phyloP scores from a whole-genome alignment of 2,329 filamentous ascomycete species.

The Colletotrichum cuscutae region DNA sequence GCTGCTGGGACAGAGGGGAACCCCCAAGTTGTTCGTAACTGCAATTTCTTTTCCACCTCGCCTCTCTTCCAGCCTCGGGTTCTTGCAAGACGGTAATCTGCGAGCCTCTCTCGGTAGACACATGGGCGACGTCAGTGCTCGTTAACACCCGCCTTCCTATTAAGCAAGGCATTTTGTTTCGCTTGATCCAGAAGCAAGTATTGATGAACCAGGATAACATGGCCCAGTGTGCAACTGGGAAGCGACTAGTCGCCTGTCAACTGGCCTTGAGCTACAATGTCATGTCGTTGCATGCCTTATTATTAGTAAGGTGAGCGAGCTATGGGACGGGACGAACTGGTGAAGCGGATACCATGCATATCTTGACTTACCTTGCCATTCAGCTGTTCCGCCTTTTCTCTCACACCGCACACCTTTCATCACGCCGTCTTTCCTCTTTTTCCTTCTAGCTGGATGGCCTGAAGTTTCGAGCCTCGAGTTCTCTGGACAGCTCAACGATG shows the following conservation, averaged over 20 bases:
- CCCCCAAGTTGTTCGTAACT: conserved; percentile 9
- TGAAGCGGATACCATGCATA: conserved; percentile 6
- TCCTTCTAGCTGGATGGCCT: not conserved
- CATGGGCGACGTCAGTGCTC: conserved; percentile 5
- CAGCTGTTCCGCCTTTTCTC: not conserved
- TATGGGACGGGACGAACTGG: conserved; percentile 11
- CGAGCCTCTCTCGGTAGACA: not conserved
- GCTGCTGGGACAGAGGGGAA: not conserved
- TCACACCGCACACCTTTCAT: not conserved
- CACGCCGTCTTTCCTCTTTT: conserved; percentile 3
- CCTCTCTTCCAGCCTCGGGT: conserved; percentile 11
- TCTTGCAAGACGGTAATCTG: not conserved
- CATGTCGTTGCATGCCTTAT: not conserved
- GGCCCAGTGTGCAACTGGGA: not conserved
- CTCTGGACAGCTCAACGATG: not conserved
- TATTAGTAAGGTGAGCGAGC: conserved; percentile 5
- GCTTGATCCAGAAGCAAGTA: not conserved
- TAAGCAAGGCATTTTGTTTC: not conserved
- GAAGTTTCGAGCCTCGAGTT: not conserved
- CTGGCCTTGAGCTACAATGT: not conserved
- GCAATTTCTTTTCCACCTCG: conserved; percentile 21
- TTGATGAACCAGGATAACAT: not conserved
- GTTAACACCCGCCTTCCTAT: not conserved
- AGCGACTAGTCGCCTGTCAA: not conserved
- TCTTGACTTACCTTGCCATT: not conserved